Base-by-base conservation (phyloP, 2,329 filamentous ascomycete species). In the Aaosphaeria pasadenensis region DNA sequence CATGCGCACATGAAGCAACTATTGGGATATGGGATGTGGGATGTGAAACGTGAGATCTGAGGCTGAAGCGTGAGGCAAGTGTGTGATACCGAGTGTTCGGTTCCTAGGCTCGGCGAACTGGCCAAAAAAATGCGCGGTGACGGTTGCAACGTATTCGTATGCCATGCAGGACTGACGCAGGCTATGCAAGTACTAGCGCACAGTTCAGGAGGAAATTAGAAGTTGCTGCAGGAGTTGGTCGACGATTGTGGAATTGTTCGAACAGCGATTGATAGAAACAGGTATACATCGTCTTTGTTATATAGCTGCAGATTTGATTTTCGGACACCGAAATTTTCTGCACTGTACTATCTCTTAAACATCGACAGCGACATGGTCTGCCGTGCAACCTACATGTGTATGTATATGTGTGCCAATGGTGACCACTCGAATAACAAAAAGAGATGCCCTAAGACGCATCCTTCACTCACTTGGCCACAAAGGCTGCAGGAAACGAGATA, bases 241-340 rank as follows among this genome's bases (percentile, higher is more conserved):
- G 11, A n/a, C 9, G 39, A 11, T 17, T 17, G 24, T 3, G 39
- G 11, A 41, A 32, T 9, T 11, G n/a, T 44, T 32, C 33, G 36
- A 44, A 32, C 43, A 36, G 30, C 11, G 41, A 38, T 42, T 47
- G 31, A 42, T 30, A 24, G 32, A 30, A 47, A 41, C 47, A 47
- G 47, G 48, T 56, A 56, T 55, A 54, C 51, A 17, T 54, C 45
- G 13, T 51, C 51, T 41, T 44, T 58, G 56, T 52, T 60, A 59
- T 61, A 52, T 60, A 55, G 48, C 55, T 46, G 47, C 44, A 36
- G 13, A 45, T 47, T 43, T 24, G 17, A 50, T 47, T 58, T 50
- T 54, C 51, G 42, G 47, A 45, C 50, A 50, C 52, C 55, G 49
- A 53, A 46, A 42, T n/a, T 5, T 24, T 24, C 31, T n/a, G 7